These are phyloP conservation scores for Blastobotrys parvus DNA, from an alignment of 805 yeast species.

Conservation along the genomic window DNA sequence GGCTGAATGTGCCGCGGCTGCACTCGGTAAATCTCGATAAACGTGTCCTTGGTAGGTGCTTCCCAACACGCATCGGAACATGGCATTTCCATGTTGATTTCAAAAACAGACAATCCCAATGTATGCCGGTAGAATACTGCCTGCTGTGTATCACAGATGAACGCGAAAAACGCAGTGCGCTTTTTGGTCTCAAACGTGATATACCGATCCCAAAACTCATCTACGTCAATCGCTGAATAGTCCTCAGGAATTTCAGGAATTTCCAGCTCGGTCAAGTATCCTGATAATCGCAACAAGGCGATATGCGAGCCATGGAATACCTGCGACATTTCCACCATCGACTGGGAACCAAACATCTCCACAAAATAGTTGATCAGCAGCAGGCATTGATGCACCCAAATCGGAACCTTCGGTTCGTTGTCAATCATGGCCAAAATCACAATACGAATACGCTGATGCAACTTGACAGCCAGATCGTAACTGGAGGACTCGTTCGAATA, in stretches of 20 bases:
- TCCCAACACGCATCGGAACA: slow-evolving; percentile 40
- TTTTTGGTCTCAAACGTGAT: slow-evolving; percentile 35
- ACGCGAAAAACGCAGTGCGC: slow-evolving; percentile 35
- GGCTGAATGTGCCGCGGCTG: slow-evolving; percentile 10
- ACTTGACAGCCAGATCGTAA: slow-evolving; percentile 20
- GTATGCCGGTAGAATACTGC: slow-evolving; percentile 30
- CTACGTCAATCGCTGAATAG: slow-evolving; percentile 12
- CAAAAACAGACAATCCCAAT: slow-evolving; percentile 34
- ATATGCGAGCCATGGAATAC: slow-evolving; percentile 26
- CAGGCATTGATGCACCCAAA: slow-evolving; percentile 25
- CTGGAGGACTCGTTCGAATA: slow-evolving; percentile 18
- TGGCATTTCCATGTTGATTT: slow-evolving; percentile 38
- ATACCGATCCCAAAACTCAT: slow-evolving; percentile 33
- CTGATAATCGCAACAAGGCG: slow-evolving; percentile 24
- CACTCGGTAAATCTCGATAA: slow-evolving; percentile 4
- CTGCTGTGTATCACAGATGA: slow-evolving; percentile 35
- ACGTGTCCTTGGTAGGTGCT: slow-evolving; percentile 20
- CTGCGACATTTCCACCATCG: slow-evolving; percentile 26
- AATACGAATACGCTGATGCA: slow-evolving; percentile 23
- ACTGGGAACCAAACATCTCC: slow-evolving; percentile 23
- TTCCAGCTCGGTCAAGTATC: slow-evolving; percentile 21
- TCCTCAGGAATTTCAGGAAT: slow-evolving; percentile 17
- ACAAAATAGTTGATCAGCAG: slow-evolving; percentile 23
- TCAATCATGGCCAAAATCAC: slow-evolving; percentile 22
- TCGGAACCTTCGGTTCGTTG: slow-evolving; percentile 23